Base-by-base conservation (phyloP, 192 early-diverging fungal species). In the Geranomyces michiganensis region DNA sequence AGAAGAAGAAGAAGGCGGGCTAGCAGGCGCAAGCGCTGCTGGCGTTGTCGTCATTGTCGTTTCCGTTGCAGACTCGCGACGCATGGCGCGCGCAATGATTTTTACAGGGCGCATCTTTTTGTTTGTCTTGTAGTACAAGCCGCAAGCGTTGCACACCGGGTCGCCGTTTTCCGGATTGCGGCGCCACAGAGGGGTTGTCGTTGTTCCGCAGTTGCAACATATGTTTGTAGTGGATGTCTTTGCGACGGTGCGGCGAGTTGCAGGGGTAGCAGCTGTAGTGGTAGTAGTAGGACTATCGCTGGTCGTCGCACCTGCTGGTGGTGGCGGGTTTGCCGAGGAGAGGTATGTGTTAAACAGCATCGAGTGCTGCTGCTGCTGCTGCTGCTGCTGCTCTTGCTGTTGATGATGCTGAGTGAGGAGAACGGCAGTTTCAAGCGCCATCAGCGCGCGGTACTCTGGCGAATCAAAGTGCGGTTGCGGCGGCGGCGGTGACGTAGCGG, bases 91-190 rank as follows among this genome's bases (percentile, higher is more conserved):
- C 32, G 63, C 68, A 29, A 70, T 70, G 55, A 70, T 70, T 21
- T 70, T 70, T 59, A 91, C 82, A 47, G 93, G 93, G 26, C 93
- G 84, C 45, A 88, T 78, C 21, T 81, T 75, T 74, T 81, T 80
- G 76, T 94, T 89, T 30, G 90, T 85, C 67, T 91, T 92, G 77
- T 83, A 91, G 74, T 94, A 94, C 19, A 95, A 80, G 14, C 95
- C 95, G 73, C 92, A 94, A 26, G 92, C 91, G 72, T 94, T 94
- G 74, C 92, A 94, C 30, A 94, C 70, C 21, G 85, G 90, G 71
- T 94, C 88, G 55, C 81, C 81, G 46, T 87, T 82, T 72, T 81
- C 92, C 10, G 87, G 80, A 4, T 90, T 92, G 22, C 91, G 84
- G 62, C 91, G 84, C 92, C 92, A 94, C 17, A 94, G 78, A 3